Evolutionary conservation across 2,329 filamentous ascomycete genomes (phyloP).

Genomic region (Clonostachys sp.): DNA sequence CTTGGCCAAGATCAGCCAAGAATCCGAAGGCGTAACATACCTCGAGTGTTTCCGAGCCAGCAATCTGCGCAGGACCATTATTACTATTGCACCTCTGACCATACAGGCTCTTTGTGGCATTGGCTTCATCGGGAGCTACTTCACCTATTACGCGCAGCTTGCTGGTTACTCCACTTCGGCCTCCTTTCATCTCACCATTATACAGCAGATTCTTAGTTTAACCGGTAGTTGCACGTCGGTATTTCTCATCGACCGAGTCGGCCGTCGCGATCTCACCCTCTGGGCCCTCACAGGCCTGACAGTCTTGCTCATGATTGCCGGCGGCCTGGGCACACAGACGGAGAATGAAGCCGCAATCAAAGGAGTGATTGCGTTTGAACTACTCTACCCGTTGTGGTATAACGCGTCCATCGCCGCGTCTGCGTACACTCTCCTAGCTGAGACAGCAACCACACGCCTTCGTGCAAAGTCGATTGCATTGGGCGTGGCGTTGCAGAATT

Average conservation of each 20-base stretch:
- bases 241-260: slow-evolving; percentile 26
- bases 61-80: too few relatives aligned
- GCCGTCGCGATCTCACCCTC: slow-evolving; percentile 33
- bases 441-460: slow-evolving; percentile 28
- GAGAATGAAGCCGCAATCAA: slow-evolving; percentile 21
- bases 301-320: slow-evolving; percentile 26
- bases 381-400: slow-evolving; percentile 32
- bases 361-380: slow-evolving; percentile 11
- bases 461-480: slow-evolving; percentile 29
- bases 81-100: not conserved
- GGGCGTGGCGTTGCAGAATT: slow-evolving; percentile 27
- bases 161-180: slow-evolving; percentile 27
- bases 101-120: slow-evolving; percentile 28
- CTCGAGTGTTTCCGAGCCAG: not conserved
- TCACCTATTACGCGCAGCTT: slow-evolving; percentile 35
- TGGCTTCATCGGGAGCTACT: slow-evolving; percentile 27
- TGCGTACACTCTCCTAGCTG: slow-evolving; percentile 34
- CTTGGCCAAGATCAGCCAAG: slow-evolving; percentile 21
- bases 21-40: slow-evolving; percentile 26
- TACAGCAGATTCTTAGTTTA: slow-evolving; percentile 23
- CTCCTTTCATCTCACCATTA: slow-evolving; percentile 31
- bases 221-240: slow-evolving; percentile 29
- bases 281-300: slow-evolving; percentile 36
- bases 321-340: slow-evolving; percentile 26
- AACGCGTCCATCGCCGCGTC: slow-evolving; percentile 34